A percentile compares a stretch with the other conserved stretches of the same genome.
These are phyloP conservation scores for Pelagophyceae sp. DNA, from an alignment of 352 stramenopile species.

Conservation along the genomic window DNA sequence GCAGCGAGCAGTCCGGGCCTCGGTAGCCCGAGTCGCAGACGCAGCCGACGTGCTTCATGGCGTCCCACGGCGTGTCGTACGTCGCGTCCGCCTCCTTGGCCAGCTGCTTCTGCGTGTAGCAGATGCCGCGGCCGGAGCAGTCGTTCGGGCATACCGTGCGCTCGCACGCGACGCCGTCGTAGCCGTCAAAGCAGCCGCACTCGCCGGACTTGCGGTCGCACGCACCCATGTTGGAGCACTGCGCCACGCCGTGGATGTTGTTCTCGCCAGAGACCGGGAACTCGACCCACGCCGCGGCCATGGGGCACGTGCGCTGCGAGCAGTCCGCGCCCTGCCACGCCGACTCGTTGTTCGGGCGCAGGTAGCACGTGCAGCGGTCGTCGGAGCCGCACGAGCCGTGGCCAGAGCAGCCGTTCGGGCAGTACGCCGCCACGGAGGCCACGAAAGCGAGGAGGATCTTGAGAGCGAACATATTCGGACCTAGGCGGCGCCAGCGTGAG, in stretches of 20 bases:
- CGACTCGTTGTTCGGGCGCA: constrained; percentile 42
- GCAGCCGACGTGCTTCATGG: constrained; percentile 81
- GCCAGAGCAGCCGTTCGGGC: constrained; percentile 43
- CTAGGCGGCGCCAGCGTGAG: no score
- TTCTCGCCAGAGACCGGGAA: constrained; percentile 50
- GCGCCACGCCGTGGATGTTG: constrained; percentile 56
- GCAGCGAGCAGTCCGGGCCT: constrained; percentile 83
- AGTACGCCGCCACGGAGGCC: constrained; percentile 19
- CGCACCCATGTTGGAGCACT: constrained; percentile 84
- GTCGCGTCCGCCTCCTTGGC: constrained; percentile 40
- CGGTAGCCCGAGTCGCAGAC: constrained; percentile 84
- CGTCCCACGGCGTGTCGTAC: constrained; percentile 74
- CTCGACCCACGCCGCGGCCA: constrained; percentile 44
- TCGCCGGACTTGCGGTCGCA: constrained; percentile 76
- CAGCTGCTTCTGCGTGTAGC: constrained; percentile 74
- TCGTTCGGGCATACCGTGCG: constrained; percentile 86
- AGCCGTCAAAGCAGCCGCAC: constrained; percentile 51
- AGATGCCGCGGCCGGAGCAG: constrained; percentile 83
- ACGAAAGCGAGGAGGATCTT: not conserved
- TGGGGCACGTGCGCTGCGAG: constrained; percentile 51
- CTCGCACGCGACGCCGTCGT: constrained; percentile 67
- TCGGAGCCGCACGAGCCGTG: constrained; percentile 63
- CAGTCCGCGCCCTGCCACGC: constrained; percentile 54
- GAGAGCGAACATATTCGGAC: no score
- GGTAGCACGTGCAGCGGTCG: constrained; percentile 82